Evolutionary conservation across 768 basidiomycete species (phyloP).

Genomic region (Lentinula guzmanii): DNA sequence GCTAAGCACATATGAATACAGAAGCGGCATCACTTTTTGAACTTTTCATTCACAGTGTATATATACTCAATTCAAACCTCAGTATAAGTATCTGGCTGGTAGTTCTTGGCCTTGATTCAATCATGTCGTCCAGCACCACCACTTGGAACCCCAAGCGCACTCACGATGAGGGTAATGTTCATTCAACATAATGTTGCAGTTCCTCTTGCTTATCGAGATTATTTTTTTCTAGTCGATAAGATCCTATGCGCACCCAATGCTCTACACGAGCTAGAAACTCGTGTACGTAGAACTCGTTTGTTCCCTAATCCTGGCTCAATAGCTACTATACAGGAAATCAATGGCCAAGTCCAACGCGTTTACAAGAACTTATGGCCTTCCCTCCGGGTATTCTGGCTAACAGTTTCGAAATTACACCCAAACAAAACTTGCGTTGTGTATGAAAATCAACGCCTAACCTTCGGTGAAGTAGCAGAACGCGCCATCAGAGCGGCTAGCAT

Average conservation of each 20-base stretch:
- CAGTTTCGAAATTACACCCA: conserved; percentile 30
- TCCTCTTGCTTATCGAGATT: background rate
- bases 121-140: background rate
- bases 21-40: background rate
- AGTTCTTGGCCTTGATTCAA: background rate
- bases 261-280: conserved; percentile 42
- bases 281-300: conserved; percentile 10
- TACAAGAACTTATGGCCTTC: conserved; percentile 57
- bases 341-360: conserved; percentile 42
- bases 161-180: background rate
- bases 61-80: background rate
- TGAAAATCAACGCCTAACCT: conserved; percentile 44
- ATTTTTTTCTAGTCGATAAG: conserved; percentile 28
- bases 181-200: background rate
- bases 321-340: conserved; percentile 18
- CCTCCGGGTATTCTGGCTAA: conserved; percentile 48
- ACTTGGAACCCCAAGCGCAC: background rate
- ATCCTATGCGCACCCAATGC: conserved; percentile 40
- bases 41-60: background rate
- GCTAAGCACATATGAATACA: background rate
- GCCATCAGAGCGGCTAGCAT: conserved; percentile 37
- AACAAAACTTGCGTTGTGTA: conserved; percentile 51
- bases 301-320: background rate
- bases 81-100: background rate
- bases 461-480: conserved; percentile 36